Evolutionary conservation across 176 grass and related monocot genomes (phyloP), one percentile per base, ranked within the genome.

Genomic region (Oryza nivara): DNA sequence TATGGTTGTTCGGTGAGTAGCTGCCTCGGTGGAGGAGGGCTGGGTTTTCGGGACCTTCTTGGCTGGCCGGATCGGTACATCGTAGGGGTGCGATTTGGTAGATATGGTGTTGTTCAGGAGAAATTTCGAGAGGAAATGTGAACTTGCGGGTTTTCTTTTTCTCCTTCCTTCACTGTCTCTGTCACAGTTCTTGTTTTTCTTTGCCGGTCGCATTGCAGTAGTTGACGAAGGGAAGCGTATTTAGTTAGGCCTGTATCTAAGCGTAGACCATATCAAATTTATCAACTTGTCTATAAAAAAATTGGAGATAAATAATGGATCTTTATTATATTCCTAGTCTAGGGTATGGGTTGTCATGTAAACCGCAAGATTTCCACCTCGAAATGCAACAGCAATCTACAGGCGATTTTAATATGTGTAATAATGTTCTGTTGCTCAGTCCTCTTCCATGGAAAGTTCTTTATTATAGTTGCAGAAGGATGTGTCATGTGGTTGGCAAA

Each of bases 1-100:
- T 63, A 12, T 73, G 75, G 4, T 8, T 14, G 0, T 8, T 16
- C 8, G 16, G 74, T 16, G 67, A 38, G 65, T 19, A n/a, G 23
- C 1, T 61, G 22, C 3, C 1, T 23, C 60, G 58, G 68, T 32
- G 26, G 44, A 70, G 45, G 44, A 65, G 45, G 80, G n/a, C 48
- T 46, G n/a, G 43, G 28, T 23, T 75, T 20, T 34, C 13, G 34
- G 8, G 26, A 19, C 1, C 17, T 12, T 79, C 47, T 3, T 76
- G 30, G 9, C 75, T 76, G 30, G 9, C 75, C 43, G 73, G 85
- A 91, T 87, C 81, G 76, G 72, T 80, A 46, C 76, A 74, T 72
- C 65, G 20, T 80, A 36, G 40, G 3, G 74, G 32, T 7, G n/a
- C 34, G 89, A 70, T 75, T 58, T 64, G 30, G 32, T 65, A 46